Evolutionary conservation across 208 protist genomes (phyloP).

Genomic region (Balamuthia mandrillaris): DNA sequence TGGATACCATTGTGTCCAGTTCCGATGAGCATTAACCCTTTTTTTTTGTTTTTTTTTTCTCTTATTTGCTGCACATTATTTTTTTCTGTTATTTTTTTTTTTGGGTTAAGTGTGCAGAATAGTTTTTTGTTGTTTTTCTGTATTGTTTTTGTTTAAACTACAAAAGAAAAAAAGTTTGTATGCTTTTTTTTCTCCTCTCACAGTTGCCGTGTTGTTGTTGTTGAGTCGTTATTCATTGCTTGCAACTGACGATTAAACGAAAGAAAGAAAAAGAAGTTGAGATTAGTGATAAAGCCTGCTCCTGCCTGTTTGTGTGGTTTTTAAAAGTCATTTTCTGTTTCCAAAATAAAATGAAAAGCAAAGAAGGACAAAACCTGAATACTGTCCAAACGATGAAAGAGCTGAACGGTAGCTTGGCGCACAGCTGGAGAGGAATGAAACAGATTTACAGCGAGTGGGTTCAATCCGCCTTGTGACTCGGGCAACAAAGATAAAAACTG

Average conservation of each 20-base stretch:
- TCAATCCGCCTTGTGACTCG: conserved; percentile 57
- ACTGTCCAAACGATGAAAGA: conserved; percentile 50
- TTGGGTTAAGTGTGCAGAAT: too few relatives aligned
- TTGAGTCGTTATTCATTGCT: too few relatives aligned
- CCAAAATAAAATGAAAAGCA: background rate
- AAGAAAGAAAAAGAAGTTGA: conserved; percentile 38
- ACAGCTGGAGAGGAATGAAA: conserved; percentile 54
- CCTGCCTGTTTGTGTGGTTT: background rate
- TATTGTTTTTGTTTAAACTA: too few relatives aligned
- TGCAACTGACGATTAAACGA: conserved; percentile 35
- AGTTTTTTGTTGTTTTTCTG: too few relatives aligned
- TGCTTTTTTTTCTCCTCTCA: too few relatives aligned
- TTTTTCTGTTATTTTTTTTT: too few relatives aligned
- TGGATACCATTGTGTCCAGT: too few relatives aligned
- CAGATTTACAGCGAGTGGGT: conserved; percentile 53
- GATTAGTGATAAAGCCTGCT: conserved; percentile 3
- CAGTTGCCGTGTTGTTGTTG: too few relatives aligned
- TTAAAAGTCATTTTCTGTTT: background rate
- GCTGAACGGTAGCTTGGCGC: conserved; percentile 46
- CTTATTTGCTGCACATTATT: too few relatives aligned
- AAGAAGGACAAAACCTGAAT: conserved; percentile 27
- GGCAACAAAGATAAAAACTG: conserved; percentile 56
- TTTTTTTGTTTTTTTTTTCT: too few relatives aligned
- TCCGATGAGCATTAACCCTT: too few relatives aligned
- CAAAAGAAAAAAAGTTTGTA: too few relatives aligned